Evolutionary conservation across 164 flowering plant species (phyloP), one percentile per base, ranked within the genome.

Genomic region (Magnolia sinica): DNA sequence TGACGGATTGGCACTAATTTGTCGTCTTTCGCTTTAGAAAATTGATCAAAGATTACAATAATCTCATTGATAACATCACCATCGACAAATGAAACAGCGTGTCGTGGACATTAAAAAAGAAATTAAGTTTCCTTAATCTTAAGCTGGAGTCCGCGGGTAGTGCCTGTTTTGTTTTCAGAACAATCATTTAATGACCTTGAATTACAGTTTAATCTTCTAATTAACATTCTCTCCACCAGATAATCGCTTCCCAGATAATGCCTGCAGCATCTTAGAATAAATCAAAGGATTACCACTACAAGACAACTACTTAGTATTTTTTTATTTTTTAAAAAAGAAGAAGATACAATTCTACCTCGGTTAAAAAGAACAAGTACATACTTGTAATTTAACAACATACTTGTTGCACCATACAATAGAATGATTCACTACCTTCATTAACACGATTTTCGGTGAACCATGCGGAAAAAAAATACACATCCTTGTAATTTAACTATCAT

Each of bases 41-140:
- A 45, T 74, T 61, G 49, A 64, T 19, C 9, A 37, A 6, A 49
- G 45, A 11, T 64, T 64, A 27, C 29, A 70, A 74, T 74, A 65
- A 74, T 65, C 59, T 74, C 70, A 4, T 64, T 74, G 76, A 37
- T 74, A 50, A 64, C 71, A 65, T 74, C 76, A 74, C 59, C 29
- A 64, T 9, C 59, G 65, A 23, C 14, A 20, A n/a, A 16, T 6
- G 20, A 24, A 74, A 74, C 70, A 29, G 58, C 76, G 55, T 72
- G 18, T 52, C 13, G 13, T 1, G 37, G 27, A 55, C 58, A 10
- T 3, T 22, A 16, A 8, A 23, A 59, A 52, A 24, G 11, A 64
- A 55, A 52, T 72, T 52, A 72, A 24, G 7, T 10, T 13, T 4
- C 8, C 64, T 37, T 72, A 16, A 72, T 50, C 24, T 29, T 10